Base-by-base conservation (phyloP, 2,329 filamentous ascomycete genomes). In the Penicillium aurantiogriseum region DNA sequence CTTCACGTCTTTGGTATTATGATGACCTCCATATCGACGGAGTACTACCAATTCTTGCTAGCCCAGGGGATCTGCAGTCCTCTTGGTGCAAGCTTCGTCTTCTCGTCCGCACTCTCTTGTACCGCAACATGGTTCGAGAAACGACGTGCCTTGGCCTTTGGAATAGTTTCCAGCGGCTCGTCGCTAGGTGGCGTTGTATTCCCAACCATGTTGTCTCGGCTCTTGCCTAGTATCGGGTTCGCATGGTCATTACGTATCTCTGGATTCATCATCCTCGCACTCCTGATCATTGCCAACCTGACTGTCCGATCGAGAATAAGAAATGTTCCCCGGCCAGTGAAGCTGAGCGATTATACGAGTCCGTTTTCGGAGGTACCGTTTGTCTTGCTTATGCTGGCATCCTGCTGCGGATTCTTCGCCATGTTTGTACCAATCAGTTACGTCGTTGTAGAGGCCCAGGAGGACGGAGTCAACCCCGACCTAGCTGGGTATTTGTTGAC, bases 371-470 rank as follows among this genome's bases (percentile, higher is more conserved):
- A 86, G 59, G 65, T 76, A 1, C 72, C 72, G 21, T 79, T 81
- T 69, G 49, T 73, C 17, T 69, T 82, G 47, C 77, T 79, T 19
- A 66, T 80, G 31, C 19, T 71, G 3, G 81, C 70, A 25, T 74
- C 77, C 52, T 86, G 85, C 71, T 69, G 86, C 67, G 81, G 86
- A 75, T 81, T 83, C 74, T 74, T 79, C 39, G 82, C 82, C 74
- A 86, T 88, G 61, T 84, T 89, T 69, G 66, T 85, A 17, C 83
- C 83, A 2, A 80, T 82, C 62, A 80, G 78, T 61, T 86, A 79
- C 57, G 69, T 82, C 52, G 74, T 79, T 38, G 63, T 78, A 1
- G 67, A 81, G 59, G 83, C 81, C 0, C 65, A 76, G 46, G 61
- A 67, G 2, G 73, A 78, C 46, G 82, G 82, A 39, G 83, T 86